Evolutionary conservation across 1,139 yeast genomes (phyloP).

Genomic region (Insectozyma bohioensis): DNA sequence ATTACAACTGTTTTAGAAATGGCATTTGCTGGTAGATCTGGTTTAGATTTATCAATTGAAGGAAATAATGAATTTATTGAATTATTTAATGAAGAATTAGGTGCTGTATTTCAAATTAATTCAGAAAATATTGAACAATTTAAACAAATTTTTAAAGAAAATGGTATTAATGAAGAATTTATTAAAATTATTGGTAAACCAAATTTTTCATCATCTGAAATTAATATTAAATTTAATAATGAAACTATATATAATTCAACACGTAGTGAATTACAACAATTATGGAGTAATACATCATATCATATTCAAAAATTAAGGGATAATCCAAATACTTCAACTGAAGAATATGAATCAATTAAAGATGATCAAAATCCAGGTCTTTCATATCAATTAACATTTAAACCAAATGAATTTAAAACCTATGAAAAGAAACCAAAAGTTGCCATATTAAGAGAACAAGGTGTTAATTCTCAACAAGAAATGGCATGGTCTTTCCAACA

Average conservation of each 20-base stretch:
- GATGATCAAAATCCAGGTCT: constrained; percentile 93
- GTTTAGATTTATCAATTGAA: constrained; percentile 48
- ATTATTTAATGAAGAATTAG: constrained; percentile 90
- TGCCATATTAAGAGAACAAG: constrained; percentile 97
- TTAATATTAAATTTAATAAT: constrained; percentile 51
- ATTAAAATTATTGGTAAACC: constrained; percentile 71
- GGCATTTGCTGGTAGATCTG: constrained; percentile 96
- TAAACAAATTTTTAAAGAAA: constrained; percentile 48
- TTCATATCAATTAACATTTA: constrained; percentile 72
- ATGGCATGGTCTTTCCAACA: constrained; percentile 97
- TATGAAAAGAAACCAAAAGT: constrained; percentile 71
- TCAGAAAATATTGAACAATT: constrained; percentile 55
- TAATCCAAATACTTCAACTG: constrained; percentile 86
- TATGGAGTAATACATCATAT: constrained; percentile 89
- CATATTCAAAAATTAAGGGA: constrained; percentile 91
- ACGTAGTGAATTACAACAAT: constrained; percentile 73
- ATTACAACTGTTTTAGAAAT: constrained; percentile 83
- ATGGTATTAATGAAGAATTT: constrained; percentile 55
- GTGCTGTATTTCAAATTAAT: constrained; percentile 90
- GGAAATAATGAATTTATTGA: constrained; percentile 46
- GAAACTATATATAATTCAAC: constrained; percentile 48
- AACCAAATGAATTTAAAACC: constrained; percentile 19
- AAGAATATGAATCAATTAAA: constrained; percentile 71
- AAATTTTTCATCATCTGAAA: constrained; percentile 49
- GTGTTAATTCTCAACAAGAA: constrained; percentile 97